phyloP scores from a whole-genome alignment of 2,329 filamentous ascomycete species.

The Fusarium liriodendri region DNA sequence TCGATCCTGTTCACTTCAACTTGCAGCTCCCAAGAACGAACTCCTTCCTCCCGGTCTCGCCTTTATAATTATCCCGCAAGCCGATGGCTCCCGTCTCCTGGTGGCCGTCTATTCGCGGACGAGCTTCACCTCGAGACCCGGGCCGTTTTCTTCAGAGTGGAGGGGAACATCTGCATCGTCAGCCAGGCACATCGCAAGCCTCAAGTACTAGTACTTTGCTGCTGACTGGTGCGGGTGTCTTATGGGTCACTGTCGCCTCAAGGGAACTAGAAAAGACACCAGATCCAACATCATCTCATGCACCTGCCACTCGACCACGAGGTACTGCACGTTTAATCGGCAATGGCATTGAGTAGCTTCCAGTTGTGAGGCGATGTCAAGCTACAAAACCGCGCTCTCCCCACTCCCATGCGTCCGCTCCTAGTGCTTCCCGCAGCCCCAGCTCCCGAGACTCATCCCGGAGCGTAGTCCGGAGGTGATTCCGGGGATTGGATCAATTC shows the following conservation, averaged over 20 bases:
- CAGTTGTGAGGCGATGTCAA: conserved; percentile 22
- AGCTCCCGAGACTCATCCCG: conserved; percentile 23
- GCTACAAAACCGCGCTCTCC: conserved; percentile 11
- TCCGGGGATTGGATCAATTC: conserved; percentile 30
- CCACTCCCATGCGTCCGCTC: conserved; percentile 28
- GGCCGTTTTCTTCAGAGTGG: conserved; percentile 30
- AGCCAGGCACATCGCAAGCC: conserved; percentile 3
- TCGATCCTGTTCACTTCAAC: background rate
- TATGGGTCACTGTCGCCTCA: conserved; percentile 3
- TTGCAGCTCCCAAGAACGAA: background rate
- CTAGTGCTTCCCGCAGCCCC: conserved; percentile 15
- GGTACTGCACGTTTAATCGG: conserved; percentile 17
- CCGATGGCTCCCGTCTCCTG: conserved; percentile 28
- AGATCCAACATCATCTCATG: conserved; percentile 25
- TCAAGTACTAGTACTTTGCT: conserved; percentile 8
- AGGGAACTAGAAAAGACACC: conserved; percentile 1
- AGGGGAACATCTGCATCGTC: conserved; percentile 23
- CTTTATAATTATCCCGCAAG: conserved; percentile 32
- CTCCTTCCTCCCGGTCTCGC: conserved; percentile 8
- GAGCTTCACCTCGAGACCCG: conserved; percentile 29
- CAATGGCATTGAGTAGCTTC: conserved; percentile 5
- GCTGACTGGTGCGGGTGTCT: conserved; percentile 8
- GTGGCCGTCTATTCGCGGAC: conserved; percentile 11
- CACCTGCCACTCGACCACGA: conserved; percentile 28
- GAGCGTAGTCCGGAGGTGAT: conserved; percentile 34